Conservation (phyloP, 495 filamentous ascomycete species). For the Podospora appendiculata region DNA sequence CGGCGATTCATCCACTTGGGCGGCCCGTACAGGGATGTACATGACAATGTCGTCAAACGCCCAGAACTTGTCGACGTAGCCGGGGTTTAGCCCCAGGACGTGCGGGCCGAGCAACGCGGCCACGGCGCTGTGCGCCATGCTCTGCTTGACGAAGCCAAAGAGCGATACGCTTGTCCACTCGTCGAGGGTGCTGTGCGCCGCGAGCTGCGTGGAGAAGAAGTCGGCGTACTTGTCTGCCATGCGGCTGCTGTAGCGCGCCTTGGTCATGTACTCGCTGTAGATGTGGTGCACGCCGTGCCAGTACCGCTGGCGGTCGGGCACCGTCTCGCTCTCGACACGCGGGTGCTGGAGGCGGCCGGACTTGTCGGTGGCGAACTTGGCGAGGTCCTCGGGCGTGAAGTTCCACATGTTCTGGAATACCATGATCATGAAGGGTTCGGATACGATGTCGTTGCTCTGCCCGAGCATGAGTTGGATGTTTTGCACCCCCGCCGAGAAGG, state of each 20-base stretch:
- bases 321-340: neutral
- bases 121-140: neutral
- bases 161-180: neutral
- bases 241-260: neutral
- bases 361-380: constrained; percentile 11
- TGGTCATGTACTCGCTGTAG: constrained; percentile 8
- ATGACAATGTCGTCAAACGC: neutral
- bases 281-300: constrained; percentile 14
- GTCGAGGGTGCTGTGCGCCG: neutral
- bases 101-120: neutral
- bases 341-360: constrained; percentile 7
- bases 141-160: neutral
- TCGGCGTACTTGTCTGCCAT: constrained; percentile 7
- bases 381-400: constrained; percentile 1
- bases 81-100: neutral
- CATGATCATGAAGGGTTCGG: constrained; percentile 14
- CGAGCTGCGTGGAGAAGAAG: constrained; percentile 9
- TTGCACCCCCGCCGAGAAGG: constrained; percentile 12
- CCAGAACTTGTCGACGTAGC: neutral
- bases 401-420: constrained; percentile 6
- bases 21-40: neutral
- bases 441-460: constrained; percentile 6
- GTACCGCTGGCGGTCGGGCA: constrained; percentile 8
- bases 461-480: constrained; percentile 18
- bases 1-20: neutral